Base-by-base conservation (phyloP, 805 yeast genomes). In the Soucietia sequanensis region DNA sequence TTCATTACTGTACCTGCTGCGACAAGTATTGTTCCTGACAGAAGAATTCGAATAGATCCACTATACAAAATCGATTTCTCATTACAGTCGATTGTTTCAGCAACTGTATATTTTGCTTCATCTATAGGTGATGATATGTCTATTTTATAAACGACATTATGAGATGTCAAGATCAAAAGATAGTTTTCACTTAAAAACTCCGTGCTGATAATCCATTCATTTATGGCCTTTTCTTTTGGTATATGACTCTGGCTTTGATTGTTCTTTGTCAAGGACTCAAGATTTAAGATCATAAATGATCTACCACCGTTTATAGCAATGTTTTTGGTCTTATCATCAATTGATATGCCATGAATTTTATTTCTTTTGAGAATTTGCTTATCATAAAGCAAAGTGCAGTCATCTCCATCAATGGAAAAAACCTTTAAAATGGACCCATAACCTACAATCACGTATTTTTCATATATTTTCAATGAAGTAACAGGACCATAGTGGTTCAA, bases 1-100 rank as follows among this genome's bases (percentile, higher is more conserved):
- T 82, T 81, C 81, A 90, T 80, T 2, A 91, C 97, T 0, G 99
- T 91, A 16, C 99, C 99, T 0, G 96, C 90, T 18, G 88, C 88
- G 10, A 88, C 70, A 4, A 74, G 54, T 0, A 81, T 74, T 23
- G 59, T 56, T 5, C 62, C 67, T 9, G 58, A 54, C 3, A 56
- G 38, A 12, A 75, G 45, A 1, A 72, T 72, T 34, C 69, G 70
- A 24, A 91, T 75, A 2, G 86, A 71, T 0, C 98, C 99, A 5
- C 96, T 86, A 54, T 93, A 93, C 23, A 93, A 66, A 30, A 91
- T 83, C 2, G 95, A 84, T 44, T 84, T 81, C 58, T 87, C 95
- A 13, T 73, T 72, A 48, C 81, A 76, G 16, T 76, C 59, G 12
- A 57, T 49, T 9, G 62, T 62, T 2, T 54, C 58, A 1, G 47